These are phyloP conservation scores for Scheffersomyces lignosus DNA, from an alignment of 805 yeast genomes.

Conservation along the genomic window DNA sequence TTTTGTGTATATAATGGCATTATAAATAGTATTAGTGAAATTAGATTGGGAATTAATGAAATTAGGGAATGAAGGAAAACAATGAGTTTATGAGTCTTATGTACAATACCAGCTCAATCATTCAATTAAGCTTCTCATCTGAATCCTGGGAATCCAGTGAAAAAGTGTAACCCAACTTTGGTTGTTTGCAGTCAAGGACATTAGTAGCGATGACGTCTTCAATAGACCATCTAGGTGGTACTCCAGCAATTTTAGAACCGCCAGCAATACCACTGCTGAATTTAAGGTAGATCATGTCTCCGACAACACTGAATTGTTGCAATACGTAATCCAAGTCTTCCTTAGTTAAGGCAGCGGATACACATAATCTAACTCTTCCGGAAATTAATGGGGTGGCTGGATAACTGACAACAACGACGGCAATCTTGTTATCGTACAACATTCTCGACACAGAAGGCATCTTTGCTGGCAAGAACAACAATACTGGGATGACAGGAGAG, in stretches of 20 bases:
- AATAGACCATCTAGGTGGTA: slow-evolving; percentile 71
- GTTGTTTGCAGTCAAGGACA: slow-evolving; percentile 58
- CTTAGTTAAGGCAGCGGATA: slow-evolving; percentile 88
- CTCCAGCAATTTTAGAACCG: slow-evolving; percentile 55
- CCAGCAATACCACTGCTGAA: slow-evolving; percentile 78
- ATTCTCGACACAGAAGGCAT: slow-evolving; percentile 90
- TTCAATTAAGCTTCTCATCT: too few species aligned
- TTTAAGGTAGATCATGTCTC: slow-evolving; percentile 73
- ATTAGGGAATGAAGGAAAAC: too few species aligned
- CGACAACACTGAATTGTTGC: slow-evolving; percentile 70
- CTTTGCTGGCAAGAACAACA: slow-evolving; percentile 86
- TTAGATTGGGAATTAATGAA: too few species aligned
- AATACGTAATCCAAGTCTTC: slow-evolving; percentile 86
- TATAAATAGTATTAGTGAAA: too few species aligned
- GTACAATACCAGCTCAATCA: too few species aligned
- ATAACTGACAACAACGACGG: slow-evolving; percentile 95
- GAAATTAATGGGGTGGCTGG: slow-evolving; percentile 95
- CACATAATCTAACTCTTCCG: slow-evolving; percentile 90
- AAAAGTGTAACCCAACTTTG: slow-evolving; percentile 22
- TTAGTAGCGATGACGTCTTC: slow-evolving; percentile 75
- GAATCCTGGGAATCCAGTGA: too few species aligned
- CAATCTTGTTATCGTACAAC: slow-evolving; percentile 77
- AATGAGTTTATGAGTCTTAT: too few species aligned
- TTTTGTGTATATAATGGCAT: too few species aligned
- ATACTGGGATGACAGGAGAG: slow-evolving; percentile 90